These are phyloP conservation scores for Colletotrichum sp. DNA, from an alignment of 2,329 filamentous ascomycete genomes.

Conservation along the genomic window DNA sequence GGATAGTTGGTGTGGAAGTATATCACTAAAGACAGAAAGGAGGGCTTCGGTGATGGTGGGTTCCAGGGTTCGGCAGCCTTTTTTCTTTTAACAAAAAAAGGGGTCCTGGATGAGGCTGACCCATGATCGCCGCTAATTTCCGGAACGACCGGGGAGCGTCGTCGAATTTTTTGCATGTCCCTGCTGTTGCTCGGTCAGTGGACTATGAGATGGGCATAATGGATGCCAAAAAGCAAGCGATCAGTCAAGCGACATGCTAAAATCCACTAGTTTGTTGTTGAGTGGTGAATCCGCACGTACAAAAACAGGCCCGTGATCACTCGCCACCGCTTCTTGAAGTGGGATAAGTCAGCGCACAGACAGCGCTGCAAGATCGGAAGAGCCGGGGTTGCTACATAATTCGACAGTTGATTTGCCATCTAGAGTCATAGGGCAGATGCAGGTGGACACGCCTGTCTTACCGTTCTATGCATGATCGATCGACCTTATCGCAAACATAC, in stretches of 20 bases:
- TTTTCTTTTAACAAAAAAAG: not conserved
- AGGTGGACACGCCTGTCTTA: not conserved
- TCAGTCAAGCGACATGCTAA: not conserved
- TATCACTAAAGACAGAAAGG: not conserved
- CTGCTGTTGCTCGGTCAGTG: not conserved
- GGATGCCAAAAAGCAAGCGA: not conserved
- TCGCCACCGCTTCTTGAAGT: not conserved
- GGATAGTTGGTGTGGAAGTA: not conserved
- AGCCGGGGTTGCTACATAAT: not conserved
- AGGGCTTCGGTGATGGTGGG: not conserved
- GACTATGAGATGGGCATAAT: not conserved
- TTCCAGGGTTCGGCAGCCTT: not conserved
- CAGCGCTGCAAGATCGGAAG: not conserved
- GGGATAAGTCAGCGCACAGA: constrained; percentile 6
- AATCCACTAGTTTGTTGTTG: not conserved
- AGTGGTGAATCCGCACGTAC: not conserved
- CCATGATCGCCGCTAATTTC: constrained; percentile 8
- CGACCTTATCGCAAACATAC: not conserved
- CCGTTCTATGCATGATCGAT: not conserved
- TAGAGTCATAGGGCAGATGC: not conserved
- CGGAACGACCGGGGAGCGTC: constrained; percentile 7
- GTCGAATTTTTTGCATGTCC: not conserved
- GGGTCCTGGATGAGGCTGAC: constrained; percentile 5
- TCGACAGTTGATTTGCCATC: not conserved
- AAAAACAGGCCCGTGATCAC: constrained; percentile 4